Conservation (phyloP, 2,329 filamentous ascomycete genomes). For the Elsinoe perseae region DNA sequence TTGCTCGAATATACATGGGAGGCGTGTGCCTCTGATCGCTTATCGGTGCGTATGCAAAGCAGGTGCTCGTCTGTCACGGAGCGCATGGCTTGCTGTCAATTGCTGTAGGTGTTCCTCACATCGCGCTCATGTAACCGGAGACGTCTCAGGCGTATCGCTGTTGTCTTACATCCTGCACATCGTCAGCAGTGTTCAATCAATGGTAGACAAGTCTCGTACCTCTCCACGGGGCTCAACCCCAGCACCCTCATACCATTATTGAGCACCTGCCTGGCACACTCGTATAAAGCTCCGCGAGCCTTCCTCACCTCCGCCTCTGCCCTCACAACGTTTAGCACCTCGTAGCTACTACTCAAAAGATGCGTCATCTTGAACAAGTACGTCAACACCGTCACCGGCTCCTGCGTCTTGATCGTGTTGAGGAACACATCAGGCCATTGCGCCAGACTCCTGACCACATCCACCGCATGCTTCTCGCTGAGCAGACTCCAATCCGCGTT, state of each 20-base stretch:
- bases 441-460: constrained; percentile 66
- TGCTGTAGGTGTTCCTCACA: no score
- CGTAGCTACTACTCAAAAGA: constrained; percentile 69
- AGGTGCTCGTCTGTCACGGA: background rate
- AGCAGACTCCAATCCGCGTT: constrained; percentile 61
- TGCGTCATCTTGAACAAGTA: constrained; percentile 87
- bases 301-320: constrained; percentile 63
- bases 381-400: constrained; percentile 59
- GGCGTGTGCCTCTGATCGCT: background rate
- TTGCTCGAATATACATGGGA: background rate
- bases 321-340: constrained; percentile 68
- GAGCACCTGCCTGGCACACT: constrained; percentile 65
- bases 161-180: constrained; percentile 14
- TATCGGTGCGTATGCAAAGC: background rate
- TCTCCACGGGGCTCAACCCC: constrained; percentile 68
- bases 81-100: background rate
- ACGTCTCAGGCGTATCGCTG: background rate
- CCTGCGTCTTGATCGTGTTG: constrained; percentile 77
- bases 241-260: constrained; percentile 77
- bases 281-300: constrained; percentile 71
- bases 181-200: background rate
- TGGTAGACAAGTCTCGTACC: constrained; percentile 9
- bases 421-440: constrained; percentile 80
- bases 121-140: background rate
- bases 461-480: constrained; percentile 62